These are phyloP conservation scores for Salmacisia buchloeana DNA, from an alignment of 1,284 basidiomycete species.

Conservation along the genomic window DNA sequence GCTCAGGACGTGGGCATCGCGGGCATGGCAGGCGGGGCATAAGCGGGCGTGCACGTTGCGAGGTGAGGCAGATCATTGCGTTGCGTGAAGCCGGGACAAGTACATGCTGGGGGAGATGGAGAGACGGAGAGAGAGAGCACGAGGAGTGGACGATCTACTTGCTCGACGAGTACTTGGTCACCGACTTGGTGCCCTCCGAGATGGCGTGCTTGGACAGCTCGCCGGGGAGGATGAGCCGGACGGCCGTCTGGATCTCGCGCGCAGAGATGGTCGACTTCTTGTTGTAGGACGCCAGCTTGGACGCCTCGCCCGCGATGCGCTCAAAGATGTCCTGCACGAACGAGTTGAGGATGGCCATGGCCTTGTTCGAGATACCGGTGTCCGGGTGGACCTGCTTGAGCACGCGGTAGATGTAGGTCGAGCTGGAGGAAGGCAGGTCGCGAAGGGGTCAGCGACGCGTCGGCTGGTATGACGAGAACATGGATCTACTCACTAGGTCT, in stretches of 20 bases:
- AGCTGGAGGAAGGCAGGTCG: constrained; percentile 12
- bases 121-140: not conserved
- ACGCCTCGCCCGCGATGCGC: constrained; percentile 52
- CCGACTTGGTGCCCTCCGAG: constrained; percentile 69
- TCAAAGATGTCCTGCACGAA: constrained; percentile 56
- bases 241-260: constrained; percentile 52
- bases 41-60: no score
- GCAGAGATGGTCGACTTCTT: constrained; percentile 52
- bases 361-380: constrained; percentile 56
- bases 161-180: constrained; percentile 57
- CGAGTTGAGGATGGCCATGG: constrained; percentile 52
- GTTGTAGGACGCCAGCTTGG: constrained; percentile 51
- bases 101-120: not conserved
- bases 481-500: constrained; percentile 49
- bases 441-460: not conserved
- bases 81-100: not conserved
- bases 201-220: constrained; percentile 76
- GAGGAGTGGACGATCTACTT: not conserved
- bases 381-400: constrained; percentile 58
- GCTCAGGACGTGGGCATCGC: no score
- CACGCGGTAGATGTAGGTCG: constrained; percentile 55
- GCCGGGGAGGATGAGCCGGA: constrained; percentile 54
- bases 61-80: not conserved
- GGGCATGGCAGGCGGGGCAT: no score
- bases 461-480: not conserved